Conservation (phyloP, 495 filamentous ascomycete genomes). For the Neurospora discreta region DNA sequence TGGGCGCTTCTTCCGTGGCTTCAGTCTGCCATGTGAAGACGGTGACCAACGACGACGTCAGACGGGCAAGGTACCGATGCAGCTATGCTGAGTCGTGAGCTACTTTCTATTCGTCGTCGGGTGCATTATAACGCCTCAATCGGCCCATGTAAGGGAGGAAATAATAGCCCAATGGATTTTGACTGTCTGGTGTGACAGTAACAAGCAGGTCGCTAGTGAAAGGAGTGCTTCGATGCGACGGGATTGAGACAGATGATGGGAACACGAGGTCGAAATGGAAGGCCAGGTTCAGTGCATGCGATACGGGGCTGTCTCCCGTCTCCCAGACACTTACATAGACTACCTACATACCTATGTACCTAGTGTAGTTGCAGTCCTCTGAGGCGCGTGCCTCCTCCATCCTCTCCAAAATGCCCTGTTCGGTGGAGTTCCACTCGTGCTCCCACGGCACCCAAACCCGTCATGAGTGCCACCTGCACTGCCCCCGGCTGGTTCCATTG, state of each 20-base stretch:
- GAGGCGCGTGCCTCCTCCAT: background rate
- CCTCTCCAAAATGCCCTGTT: background rate
- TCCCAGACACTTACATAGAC: background rate
- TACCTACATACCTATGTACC: too few species aligned
- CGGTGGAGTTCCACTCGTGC: background rate
- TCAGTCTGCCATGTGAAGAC: background rate
- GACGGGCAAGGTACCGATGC: background rate
- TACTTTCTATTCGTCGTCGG: background rate
- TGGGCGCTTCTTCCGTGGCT: background rate
- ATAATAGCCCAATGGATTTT: background rate
- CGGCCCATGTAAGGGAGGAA: background rate
- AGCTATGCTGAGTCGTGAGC: background rate
- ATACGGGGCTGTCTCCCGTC: background rate
- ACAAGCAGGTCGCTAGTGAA: background rate
- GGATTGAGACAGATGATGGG: background rate
- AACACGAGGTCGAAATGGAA: background rate
- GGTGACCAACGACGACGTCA: background rate
- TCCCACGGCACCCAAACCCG: background rate
- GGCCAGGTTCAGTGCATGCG: background rate
- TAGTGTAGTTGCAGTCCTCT: background rate
- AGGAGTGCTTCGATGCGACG: background rate
- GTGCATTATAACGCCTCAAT: background rate
- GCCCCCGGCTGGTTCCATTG: background rate
- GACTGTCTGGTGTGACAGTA: background rate
- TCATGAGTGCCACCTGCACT: background rate